Evolutionary conservation across 164 flowering plant genomes (phyloP), one percentile per base, ranked within the genome.

Genomic region (Vitis riparia): DNA sequence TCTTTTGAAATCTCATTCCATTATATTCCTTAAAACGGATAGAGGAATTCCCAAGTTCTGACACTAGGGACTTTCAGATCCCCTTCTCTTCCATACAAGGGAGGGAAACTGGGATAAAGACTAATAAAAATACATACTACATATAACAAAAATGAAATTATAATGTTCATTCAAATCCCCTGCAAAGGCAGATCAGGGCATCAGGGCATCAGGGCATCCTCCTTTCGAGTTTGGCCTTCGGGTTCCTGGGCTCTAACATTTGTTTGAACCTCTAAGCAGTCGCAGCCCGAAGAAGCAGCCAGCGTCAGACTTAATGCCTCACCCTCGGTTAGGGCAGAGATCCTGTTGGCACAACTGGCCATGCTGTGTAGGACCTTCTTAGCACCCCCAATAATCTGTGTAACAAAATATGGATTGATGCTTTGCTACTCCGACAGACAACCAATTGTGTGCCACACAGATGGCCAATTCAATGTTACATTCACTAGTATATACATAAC

Each of bases 401-500:
- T 50, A 63, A 59, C 60, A 64, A 66, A 57, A 16, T 65, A 71
- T 27, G 55, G 59, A 59, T 57, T 30, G 37, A 47, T 30, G 10
- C 52, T 44, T 32, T 27, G 51, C 11, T 19, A 60, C 44, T 37
- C 44, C 6, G 55, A 50, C 62, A 57, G 55, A 32, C 60, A 76
- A 16, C 55, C 27, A 67, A 61, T 74, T 49, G 23, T 55, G 65
- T 55, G 78, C 78, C 79, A 75, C 75, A 37, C 44, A 37, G 44
- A 70, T 71, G 74, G 65, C 69, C 64, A 56, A 75, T 74, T 74
- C 72, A 75, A 75, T 68, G 80, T 81, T 82, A 81, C 85, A 82
- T 63, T 68, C 47, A 57, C 70, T 58, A 63, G 74, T 75, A 75
- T 71, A 51, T 74, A 79, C 52, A 67, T 44, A 27, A 59, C n/a